phyloP scores from a whole-genome alignment of 257 asterid genomes.

The Salvia splendens region DNA sequence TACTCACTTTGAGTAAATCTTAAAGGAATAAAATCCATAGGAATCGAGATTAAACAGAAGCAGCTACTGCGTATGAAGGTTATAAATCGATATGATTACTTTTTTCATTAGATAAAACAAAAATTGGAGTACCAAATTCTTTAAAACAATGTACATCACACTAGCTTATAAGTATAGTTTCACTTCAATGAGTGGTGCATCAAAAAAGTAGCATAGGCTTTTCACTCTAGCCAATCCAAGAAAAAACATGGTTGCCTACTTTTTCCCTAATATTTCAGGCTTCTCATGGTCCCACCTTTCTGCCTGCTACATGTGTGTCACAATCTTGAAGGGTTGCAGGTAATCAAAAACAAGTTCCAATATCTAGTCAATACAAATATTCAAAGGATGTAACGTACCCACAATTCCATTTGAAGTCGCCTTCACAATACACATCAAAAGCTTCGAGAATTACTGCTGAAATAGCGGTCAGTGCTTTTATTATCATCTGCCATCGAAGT shows the following conservation, averaged over 20 bases:
- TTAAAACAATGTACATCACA: background rate
- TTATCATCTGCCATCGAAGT: conserved; percentile 79
- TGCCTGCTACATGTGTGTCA: conserved; percentile 60
- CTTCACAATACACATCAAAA: conserved; percentile 91
- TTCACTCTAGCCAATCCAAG: conserved; percentile 15
- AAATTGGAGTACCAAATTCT: conserved; percentile 16
- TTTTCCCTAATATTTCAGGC: conserved; percentile 20
- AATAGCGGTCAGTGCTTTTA: conserved; percentile 84
- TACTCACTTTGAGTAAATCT: conserved; percentile 12
- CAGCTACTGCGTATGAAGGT: conserved; percentile 12
- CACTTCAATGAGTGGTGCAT: conserved; percentile 4
- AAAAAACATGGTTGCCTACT: background rate
- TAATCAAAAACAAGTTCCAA: conserved; percentile 29
- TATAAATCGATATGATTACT: background rate
- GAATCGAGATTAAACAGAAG: conserved; percentile 8
- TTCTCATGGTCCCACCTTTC: conserved; percentile 47
- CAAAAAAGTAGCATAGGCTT: conserved; percentile 18
- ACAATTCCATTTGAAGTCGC: conserved; percentile 92
- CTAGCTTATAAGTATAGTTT: conserved; percentile 6
- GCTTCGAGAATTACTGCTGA: conserved; percentile 94
- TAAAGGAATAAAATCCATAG: background rate
- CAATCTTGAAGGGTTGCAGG: conserved; percentile 61
- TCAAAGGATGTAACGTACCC: conserved; percentile 63
- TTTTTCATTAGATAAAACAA: conserved; percentile 3
- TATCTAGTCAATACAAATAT: conserved; percentile 6